Conservation (phyloP, 1,139 yeast genomes). For the Scheffersomyces insectosa region DNA sequence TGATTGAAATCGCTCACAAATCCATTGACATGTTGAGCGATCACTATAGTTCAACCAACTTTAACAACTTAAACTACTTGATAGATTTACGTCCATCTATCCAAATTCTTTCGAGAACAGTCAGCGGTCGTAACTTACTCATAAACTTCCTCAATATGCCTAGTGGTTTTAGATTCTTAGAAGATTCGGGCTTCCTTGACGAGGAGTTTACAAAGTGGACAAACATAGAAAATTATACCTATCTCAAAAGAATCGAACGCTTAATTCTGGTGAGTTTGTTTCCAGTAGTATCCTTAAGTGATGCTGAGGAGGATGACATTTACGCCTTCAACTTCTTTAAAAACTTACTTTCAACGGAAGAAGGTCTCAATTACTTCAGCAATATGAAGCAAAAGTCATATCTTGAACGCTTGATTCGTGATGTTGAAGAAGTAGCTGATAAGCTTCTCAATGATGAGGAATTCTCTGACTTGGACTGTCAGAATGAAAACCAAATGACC, state of each 20-base stretch:
- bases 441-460: conserved; percentile 17
- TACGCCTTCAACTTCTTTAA: conserved; percentile 73
- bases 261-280: conserved; percentile 23
- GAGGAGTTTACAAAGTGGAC: conserved; percentile 33
- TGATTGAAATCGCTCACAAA: conserved; percentile 50
- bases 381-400: conserved; percentile 24
- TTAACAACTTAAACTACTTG: conserved; percentile 21
- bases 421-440: conserved; percentile 19
- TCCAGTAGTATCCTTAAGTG: conserved; percentile 19
- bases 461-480: conserved; percentile 5
- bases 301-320: conserved; percentile 7
- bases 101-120: conserved; percentile 22
- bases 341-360: conserved; percentile 75
- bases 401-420: conserved; percentile 25
- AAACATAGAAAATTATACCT: conserved; percentile 21
- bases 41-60: conserved; percentile 11
- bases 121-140: conserved; percentile 30
- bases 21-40: conserved; percentile 11
- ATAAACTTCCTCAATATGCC: conserved; percentile 30
- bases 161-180: conserved; percentile 38
- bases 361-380: conserved; percentile 57
- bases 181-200: conserved; percentile 34
- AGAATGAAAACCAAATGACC: conserved; percentile 8
- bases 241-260: conserved; percentile 24
- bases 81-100: conserved; percentile 36